Evolutionary conservation across 352 stramenopile species (phyloP), one percentile per base, ranked within the genome.

Genomic region (Globisporangium carolinianum): DNA sequence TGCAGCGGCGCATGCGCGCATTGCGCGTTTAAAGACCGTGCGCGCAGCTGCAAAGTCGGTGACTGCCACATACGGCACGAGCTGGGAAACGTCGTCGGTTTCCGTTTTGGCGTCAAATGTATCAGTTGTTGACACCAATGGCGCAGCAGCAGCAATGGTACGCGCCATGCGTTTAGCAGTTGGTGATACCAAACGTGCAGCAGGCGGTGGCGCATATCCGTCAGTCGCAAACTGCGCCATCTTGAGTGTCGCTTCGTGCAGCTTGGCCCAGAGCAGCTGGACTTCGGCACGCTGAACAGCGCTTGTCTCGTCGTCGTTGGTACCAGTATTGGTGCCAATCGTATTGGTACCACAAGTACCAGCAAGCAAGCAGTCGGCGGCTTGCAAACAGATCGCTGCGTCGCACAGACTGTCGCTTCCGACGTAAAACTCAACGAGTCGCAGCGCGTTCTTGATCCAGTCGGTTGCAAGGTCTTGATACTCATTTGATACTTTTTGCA

Each of bases 361-460:
- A 1, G 60, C 37, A 5, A 79, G 39, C 56, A 88, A 62, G 41
- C 64, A 79, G 47, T 83, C 72, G 43, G 72, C 74, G 5, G 72
- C 76, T 5, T 65, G 52, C 9, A 89, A 63, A 54, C 76, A 86
- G n/a, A 60, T 65, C 0, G 75, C 67, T 4, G 79, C 75, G 52
- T 83, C 72, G n/a, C 54, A 65, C 18, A 69, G 45, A 42, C 79
- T 67, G 46, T 83, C 67, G 0, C 64, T 69, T 24, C 82, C 71
- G 1, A 86, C 59, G 50, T 84, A 87, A 52, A 77, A 89, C 37
- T 87, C 75, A 5, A 85, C 75, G 12, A 89, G 66, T 14, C 72
- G 69, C 24, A 87, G 46, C 0, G 59, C 69, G 59, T 87, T 89
- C 38, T 70, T 72, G 24, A 82, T 63, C 79, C 79, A 89, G 35